Evolutionary conservation across 257 asterid genomes (phyloP).

Genomic region (Forsythia suspensa): DNA sequence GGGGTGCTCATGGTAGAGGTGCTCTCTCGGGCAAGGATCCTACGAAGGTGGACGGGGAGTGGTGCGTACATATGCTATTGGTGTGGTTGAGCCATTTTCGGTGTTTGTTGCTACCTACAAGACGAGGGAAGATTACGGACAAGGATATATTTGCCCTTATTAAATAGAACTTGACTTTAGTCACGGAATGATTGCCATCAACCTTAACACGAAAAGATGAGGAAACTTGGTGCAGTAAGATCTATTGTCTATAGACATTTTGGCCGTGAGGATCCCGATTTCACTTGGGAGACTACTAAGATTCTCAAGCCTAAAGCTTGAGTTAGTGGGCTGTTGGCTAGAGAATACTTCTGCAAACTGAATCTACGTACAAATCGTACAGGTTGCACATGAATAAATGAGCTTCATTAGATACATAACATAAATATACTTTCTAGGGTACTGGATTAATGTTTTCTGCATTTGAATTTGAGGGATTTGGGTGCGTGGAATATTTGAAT

Average conservation of each 20-base stretch:
- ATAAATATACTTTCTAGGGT: background rate
- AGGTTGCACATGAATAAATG: background rate
- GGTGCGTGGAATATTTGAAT: background rate
- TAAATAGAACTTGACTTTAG: slow-evolving; percentile 2
- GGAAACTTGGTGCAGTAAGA: background rate
- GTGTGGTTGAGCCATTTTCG: background rate
- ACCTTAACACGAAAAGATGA: background rate
- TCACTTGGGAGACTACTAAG: slow-evolving; percentile 5
- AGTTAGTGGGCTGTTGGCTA: background rate
- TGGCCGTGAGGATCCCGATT: slow-evolving; percentile 7
- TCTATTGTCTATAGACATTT: background rate
- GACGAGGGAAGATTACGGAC: background rate
- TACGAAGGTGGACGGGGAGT: background rate
- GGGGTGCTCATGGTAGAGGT: background rate
- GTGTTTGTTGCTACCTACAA: background rate
- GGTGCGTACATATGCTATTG: background rate
- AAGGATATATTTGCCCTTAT: background rate
- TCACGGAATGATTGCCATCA: slow-evolving; percentile 5
- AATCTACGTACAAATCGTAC: background rate
- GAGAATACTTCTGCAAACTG: background rate
- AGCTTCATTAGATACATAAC: background rate
- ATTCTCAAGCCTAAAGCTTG: slow-evolving; percentile 2
- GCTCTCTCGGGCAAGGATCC: slow-evolving; percentile 1
- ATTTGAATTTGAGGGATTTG: background rate
- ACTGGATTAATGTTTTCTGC: background rate